A percentile compares a stretch with the other conserved stretches of the same genome.
Conservation (phyloP, 2,329 filamentous ascomycete species). For the Trichoderma sp. region DNA sequence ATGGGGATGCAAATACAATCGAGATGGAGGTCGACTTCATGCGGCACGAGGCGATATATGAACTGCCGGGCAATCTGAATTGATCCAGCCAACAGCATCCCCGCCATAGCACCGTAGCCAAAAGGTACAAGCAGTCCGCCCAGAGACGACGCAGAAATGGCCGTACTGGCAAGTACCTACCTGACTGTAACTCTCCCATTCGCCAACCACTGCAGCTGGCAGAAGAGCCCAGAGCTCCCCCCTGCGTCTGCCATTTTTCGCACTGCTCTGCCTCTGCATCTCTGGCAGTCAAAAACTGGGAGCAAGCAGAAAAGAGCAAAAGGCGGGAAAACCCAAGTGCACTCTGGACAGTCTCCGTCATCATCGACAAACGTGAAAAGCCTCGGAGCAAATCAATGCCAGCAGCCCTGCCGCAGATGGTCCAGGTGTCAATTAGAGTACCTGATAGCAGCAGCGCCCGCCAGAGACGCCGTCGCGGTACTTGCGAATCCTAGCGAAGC, state of each 20-base stretch:
- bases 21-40: neutral
- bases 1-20: neutral
- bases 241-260: constrained; percentile 13
- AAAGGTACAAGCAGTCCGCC: constrained; percentile 8
- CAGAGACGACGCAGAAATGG: constrained; percentile 11
- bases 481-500: constrained; percentile 12
- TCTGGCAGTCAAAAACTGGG: neutral
- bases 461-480: constrained; percentile 19
- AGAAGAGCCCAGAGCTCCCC: neutral
- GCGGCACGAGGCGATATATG: neutral
- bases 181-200: neutral
- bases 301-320: neutral
- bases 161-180: neutral
- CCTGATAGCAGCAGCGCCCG: constrained; percentile 16
- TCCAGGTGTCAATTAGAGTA: neutral
- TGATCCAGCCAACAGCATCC: neutral
- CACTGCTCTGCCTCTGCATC: neutral
- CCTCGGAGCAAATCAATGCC: neutral
- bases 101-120: neutral
- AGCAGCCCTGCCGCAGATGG: neutral
- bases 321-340: neutral
- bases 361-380: neutral
- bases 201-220: constrained; percentile 13
- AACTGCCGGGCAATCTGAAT: neutral
- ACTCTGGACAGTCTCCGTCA: neutral